Evolutionary conservation across 805 yeast species (phyloP).

Genomic region (Saccharomyces mikatae): DNA sequence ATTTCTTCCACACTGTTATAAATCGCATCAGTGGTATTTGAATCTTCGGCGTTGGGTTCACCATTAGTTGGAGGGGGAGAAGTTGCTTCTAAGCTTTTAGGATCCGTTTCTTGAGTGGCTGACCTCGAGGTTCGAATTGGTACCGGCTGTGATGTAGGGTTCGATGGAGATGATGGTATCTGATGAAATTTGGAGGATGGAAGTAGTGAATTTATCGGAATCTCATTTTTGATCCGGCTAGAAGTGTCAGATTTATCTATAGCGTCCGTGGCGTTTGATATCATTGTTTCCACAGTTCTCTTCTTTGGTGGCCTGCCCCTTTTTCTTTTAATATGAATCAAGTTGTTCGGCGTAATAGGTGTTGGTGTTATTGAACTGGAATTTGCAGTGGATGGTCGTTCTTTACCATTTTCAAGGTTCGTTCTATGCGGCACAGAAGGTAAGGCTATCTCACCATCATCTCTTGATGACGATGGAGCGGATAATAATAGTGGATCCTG

Average conservation of each 20-base stretch:
- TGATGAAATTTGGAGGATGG: background rate
- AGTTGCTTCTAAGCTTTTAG: background rate
- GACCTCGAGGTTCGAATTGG: background rate
- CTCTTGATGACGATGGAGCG: background rate
- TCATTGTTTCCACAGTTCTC: conserved; percentile 25
- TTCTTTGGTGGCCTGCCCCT: conserved; percentile 32
- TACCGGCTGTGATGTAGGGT: background rate
- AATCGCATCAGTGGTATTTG: background rate
- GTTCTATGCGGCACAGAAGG: background rate
- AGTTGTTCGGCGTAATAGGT: background rate
- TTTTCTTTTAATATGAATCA: conserved; percentile 13
- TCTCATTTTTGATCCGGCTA: background rate
- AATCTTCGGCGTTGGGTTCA: background rate
- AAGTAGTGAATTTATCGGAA: background rate
- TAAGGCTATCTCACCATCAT: background rate
- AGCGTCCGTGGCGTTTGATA: conserved; percentile 2
- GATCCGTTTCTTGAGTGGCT: background rate
- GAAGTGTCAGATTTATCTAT: background rate
- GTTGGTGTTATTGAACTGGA: conserved; percentile 1
- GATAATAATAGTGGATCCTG: conserved; percentile 3
- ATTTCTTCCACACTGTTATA: background rate
- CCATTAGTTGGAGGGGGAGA: background rate
- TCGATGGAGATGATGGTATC: background rate
- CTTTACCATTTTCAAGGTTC: background rate
- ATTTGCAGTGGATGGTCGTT: background rate